These are phyloP conservation scores for Candida bentonensis DNA, from an alignment of 805 yeast genomes.

Conservation along the genomic window DNA sequence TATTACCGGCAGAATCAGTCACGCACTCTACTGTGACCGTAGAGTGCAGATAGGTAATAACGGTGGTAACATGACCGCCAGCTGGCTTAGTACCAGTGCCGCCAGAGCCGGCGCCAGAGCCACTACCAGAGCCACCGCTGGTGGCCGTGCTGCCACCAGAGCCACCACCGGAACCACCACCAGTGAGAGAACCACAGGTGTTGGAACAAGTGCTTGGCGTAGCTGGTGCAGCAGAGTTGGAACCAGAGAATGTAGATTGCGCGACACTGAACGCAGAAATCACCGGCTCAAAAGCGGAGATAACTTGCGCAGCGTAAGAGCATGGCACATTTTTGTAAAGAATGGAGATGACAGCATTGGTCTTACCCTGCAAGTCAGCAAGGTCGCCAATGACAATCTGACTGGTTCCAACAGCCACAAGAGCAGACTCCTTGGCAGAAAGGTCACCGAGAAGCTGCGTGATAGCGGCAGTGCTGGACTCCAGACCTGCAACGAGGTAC, in stretches of 20 bases:
- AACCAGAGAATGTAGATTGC: not conserved
- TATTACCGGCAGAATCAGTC: no score
- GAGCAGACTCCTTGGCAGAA: conserved; percentile 14
- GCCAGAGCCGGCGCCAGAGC: no score
- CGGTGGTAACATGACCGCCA: no score
- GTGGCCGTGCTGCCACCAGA: no score
- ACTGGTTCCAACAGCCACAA: conserved; percentile 12
- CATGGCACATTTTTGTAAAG: conserved; percentile 8
- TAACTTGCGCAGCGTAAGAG: conserved; percentile 6
- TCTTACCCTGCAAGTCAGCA: conserved; percentile 9
- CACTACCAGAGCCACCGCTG: no score
- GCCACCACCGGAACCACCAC: no score
- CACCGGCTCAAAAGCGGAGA: conserved; percentile 8
- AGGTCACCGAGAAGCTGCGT: conserved; percentile 11
- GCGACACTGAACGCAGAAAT: conserved; percentile 5
- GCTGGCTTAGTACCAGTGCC: no score
- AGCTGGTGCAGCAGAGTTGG: not conserved
- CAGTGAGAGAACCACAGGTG: conserved; percentile 5
- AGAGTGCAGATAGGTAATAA: no score
- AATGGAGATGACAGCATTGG: conserved; percentile 10
- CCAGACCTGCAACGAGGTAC: not conserved
- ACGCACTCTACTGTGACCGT: no score
- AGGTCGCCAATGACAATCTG: conserved; percentile 14
- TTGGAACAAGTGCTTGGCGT: not conserved
- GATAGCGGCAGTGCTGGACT: conserved; percentile 7